Evolutionary conservation across 2,329 filamentous ascomycete genomes (phyloP).

Genomic region (Xylariaceae sp.): DNA sequence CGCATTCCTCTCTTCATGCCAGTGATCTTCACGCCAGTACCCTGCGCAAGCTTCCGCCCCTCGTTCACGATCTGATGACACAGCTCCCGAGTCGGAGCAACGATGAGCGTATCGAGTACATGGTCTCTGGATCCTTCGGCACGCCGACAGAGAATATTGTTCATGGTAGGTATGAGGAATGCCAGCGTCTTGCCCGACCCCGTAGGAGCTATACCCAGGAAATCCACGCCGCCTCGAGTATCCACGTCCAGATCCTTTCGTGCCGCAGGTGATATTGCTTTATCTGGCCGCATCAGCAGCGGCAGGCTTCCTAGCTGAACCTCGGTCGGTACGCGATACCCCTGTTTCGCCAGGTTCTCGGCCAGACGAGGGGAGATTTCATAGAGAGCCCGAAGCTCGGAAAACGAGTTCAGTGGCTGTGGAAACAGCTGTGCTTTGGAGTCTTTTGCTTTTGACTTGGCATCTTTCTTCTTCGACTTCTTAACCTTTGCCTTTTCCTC

Average conservation of each 20-base stretch:
- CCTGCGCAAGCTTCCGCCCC: constrained; percentile 69
- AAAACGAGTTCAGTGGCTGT: constrained; percentile 71
- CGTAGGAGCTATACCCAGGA: constrained; percentile 85
- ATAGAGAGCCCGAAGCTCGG: constrained; percentile 62
- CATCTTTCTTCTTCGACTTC: constrained; percentile 44
- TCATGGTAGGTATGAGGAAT: constrained; percentile 81
- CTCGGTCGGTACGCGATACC: constrained; percentile 82
- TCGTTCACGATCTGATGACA: constrained; percentile 78
- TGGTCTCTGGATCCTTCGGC: constrained; percentile 40
- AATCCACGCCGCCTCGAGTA: constrained; percentile 47
- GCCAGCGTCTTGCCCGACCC: constrained; percentile 95
- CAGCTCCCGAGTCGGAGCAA: constrained; percentile 73
- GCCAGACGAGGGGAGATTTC: constrained; percentile 65
- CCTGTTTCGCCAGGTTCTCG: constrained; percentile 75
- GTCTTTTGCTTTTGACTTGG: constrained; percentile 40
- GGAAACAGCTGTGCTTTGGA: constrained; percentile 61
- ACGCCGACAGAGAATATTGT: constrained; percentile 58
- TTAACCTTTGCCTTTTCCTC: constrained; percentile 47
- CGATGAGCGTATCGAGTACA: constrained; percentile 57
- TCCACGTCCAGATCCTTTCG: constrained; percentile 26
- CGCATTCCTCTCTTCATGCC: constrained; percentile 82
- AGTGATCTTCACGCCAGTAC: constrained; percentile 71
- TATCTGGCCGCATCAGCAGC: constrained; percentile 56
- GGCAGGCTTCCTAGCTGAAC: constrained; percentile 86
- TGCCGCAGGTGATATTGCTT: constrained; percentile 33